Evolutionary conservation across 306 rosid genomes (phyloP), one percentile per base, ranked within the genome.

Genomic region (Senna tora): DNA sequence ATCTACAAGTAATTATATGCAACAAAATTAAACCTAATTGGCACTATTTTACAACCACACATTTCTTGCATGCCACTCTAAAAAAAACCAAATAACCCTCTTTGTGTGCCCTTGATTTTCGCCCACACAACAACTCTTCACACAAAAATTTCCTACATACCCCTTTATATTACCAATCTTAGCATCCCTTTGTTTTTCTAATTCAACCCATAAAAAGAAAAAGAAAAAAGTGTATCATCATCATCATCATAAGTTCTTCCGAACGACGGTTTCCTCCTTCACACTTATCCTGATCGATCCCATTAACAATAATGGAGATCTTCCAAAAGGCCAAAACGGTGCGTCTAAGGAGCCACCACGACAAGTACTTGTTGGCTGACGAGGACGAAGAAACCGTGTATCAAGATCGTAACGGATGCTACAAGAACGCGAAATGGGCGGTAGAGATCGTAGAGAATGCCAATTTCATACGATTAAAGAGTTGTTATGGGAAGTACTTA

Each of bases 271-370:
- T n/a, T n/a, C n/a, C n/a, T n/a, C n/a, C n/a, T n/a, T n/a, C n/a
- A n/a, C n/a, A n/a, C n/a, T n/a, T n/a, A n/a, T n/a, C n/a, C n/a
- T n/a, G n/a, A n/a, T n/a, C n/a, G n/a, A n/a, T n/a, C n/a, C n/a
- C n/a, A n/a, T n/a, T n/a, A n/a, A n/a, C n/a, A n/a, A n/a, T n/a
- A n/a, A 93, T 93, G 97, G 98, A 93, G 20, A 74, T 93, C 49
- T 87, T 93, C 79, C 82, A 77, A 10, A 89, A 74, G 75, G 97
- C 97, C 15, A 75, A 75, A 41, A 79, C 73, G 49, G 86, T 93
- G 16, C 96, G 97, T 1, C 67, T 93, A 5, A 70, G 86, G 33
- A 93, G 97, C 83, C 81, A 85, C 89, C 98, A 91, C 19, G 94
- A 89, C 11, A 93, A 91, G 71, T 93, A 80, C 80, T 70, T 93